Base-by-base conservation (phyloP, 2,329 filamentous ascomycete species). In the Aureobasidium sp. region DNA sequence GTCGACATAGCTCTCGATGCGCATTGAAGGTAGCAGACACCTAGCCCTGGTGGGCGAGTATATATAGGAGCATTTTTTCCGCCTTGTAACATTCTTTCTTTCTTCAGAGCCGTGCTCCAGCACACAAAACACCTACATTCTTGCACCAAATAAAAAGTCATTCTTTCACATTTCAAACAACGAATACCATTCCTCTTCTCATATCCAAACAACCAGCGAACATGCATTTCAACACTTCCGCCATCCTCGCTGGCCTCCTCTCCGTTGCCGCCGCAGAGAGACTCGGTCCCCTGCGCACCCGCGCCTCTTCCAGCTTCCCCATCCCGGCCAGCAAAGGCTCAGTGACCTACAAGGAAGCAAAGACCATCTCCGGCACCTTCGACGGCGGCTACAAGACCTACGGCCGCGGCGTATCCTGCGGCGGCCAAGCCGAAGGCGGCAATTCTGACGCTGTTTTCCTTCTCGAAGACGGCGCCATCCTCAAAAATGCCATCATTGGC, bases 401-500 rank as follows among this genome's bases (percentile, higher is more conserved):
- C 69, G 79, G 77, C 63, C 77, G 79, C 62, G 75, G 72, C 62
- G 71, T 71, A 8, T 70, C 71, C 36, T 80, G 77, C 69, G 67
- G 66, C n/a, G 77, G 74, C 13, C 76, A 79, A 63, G 64, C 63
- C 30, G 78, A 79, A 64, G 77, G 76, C 25, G 78, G 76, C 25
- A 73, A 79, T 54, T 67, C 69, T 0, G 71, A 77, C 55, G 78
- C 81, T 49, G 80, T 83, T 69, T 83, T 83, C 75, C 73, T 79
- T 64, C 72, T 83, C 59, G 73, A 78, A 68, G 72, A 76, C 55
- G 81, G 81, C 34, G 81, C 76, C 32, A 79, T 75, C 30, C 71
- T 83, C 32, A 77, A 75, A 65, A 82, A 82, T 66, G 79, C 79
- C 68, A 81, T 83, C 67, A 82, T 82, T 58, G 79, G 81, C 27